Percentiles rank a stretch among this genome's conserved stretches.
These are phyloP conservation scores for Geotrichum fermentans DNA, from an alignment of 1,139 yeast species.

Conservation along the genomic window DNA sequence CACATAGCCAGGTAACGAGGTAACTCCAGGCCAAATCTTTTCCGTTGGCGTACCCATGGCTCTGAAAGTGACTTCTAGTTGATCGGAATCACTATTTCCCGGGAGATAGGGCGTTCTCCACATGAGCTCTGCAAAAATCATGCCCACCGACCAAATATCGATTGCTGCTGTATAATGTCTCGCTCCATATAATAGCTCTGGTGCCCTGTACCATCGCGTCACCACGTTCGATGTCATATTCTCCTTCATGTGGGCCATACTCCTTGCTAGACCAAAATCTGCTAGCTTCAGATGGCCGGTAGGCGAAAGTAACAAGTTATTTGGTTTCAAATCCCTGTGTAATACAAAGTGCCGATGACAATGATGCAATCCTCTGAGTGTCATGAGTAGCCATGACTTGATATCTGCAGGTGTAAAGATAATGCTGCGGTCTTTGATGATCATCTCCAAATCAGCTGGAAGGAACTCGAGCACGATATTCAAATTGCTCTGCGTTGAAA, in stretches of 20 bases:
- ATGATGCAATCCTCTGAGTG: constrained; percentile 88
- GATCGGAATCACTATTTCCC: constrained; percentile 86
- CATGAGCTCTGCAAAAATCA: constrained; percentile 95
- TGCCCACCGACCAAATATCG: constrained; percentile 92
- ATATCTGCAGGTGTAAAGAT: constrained; percentile 83
- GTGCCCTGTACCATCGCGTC: constrained; percentile 96
- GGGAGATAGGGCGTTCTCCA: constrained; percentile 90
- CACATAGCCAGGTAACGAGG: constrained; percentile 66
- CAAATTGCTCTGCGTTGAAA: constrained; percentile 62
- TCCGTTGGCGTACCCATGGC: constrained; percentile 97
- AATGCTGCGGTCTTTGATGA: constrained; percentile 73
- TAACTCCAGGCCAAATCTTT: constrained; percentile 85
- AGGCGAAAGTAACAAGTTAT: constrained; percentile 77
- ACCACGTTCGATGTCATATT: constrained; percentile 85
- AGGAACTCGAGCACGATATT: constrained; percentile 86
- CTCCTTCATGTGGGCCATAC: constrained; percentile 69
- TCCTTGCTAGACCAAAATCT: constrained; percentile 93
- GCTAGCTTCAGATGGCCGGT: constrained; percentile 86
- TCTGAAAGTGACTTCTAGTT: constrained; percentile 81
- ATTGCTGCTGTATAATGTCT: constrained; percentile 82
- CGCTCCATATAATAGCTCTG: constrained; percentile 86
- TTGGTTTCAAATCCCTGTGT: constrained; percentile 58
- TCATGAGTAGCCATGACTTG: constrained; percentile 92
- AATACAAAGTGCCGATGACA: constrained; percentile 86
- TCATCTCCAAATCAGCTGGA: constrained; percentile 85